Evolutionary conservation across 148 eudicot species (phyloP).

Genomic region (Vaccinium macrocarpon): DNA sequence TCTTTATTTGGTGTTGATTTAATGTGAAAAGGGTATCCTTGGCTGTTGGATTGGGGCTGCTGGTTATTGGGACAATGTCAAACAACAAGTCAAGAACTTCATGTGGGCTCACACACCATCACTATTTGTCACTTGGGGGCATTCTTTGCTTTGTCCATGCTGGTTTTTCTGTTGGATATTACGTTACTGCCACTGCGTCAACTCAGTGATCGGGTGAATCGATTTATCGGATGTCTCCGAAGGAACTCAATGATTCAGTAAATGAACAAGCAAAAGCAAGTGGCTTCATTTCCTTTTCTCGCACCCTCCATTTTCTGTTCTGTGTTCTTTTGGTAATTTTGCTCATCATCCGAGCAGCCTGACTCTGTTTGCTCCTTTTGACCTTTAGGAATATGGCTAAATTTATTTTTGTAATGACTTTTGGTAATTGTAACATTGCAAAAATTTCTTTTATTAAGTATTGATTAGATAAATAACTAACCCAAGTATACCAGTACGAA

Average conservation of each 20-base stretch:
- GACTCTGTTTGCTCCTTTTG: background rate
- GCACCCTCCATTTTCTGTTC: too few species aligned
- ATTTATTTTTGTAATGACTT: background rate
- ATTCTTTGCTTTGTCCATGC: constrained; percentile 49
- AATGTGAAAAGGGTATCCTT: constrained; percentile 8
- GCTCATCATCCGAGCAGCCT: background rate
- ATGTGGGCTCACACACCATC: constrained; percentile 23
- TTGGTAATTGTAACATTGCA: background rate
- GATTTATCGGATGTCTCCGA: too few species aligned
- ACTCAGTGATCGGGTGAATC: background rate
- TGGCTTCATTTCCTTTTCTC: background rate
- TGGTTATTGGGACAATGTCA: constrained; percentile 67
- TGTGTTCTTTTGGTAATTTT: background rate
- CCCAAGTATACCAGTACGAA: background rate
- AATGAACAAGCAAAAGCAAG: too few species aligned
- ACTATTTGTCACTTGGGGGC: constrained; percentile 20
- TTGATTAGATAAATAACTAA: background rate
- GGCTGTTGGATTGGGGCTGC: constrained; percentile 52
- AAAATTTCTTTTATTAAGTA: background rate
- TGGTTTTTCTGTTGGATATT: constrained; percentile 53
- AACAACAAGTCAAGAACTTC: constrained; percentile 45
- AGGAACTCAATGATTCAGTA: too few species aligned
- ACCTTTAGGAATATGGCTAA: background rate
- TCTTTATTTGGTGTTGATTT: background rate
- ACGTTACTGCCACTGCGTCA: constrained; percentile 49